Base-by-base conservation (phyloP, 257 asterid genomes). In the Solanum lycopersicoides region DNA sequence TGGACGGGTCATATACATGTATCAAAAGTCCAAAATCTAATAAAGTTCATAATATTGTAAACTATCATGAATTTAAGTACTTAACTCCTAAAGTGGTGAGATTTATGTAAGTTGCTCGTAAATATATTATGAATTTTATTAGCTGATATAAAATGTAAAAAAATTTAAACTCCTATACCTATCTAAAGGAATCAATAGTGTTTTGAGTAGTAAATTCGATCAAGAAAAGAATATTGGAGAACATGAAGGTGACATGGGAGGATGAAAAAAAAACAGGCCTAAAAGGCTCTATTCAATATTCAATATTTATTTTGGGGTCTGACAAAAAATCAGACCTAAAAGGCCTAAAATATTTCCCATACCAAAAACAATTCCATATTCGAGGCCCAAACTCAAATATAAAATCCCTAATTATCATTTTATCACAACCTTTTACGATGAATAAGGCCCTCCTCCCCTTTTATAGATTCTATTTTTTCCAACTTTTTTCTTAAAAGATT, bases 181-280 rank as follows among this genome's bases (percentile, higher is more conserved):
- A 42, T 42, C 83, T 42, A 42, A 77, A 42, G 42, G 63, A 77
- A 77, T 77, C 63, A n/a, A 30, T 77, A 77, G 23, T 77, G 14
- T n/a, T 77, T n/a, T 77, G 37, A n/a, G 83, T n/a, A 4, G 12
- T n/a, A 53, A 77, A 42, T 77, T 42, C 7, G n/a, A 77, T 44
- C 60, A 41, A 34, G 23, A 15, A 42, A 77, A 13, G 39, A 34
- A 14, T 39, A 23, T 37, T 21, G 86, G 35, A 35, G 14, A 35
- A 83, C 18, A 74, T 86, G 89, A 91, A 87, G 88, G 4, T 30
- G 93, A 90, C 91, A 88, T 35, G 89, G 87, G 90, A 87, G 92
- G 91, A 83, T 86, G 86, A 91, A 20, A 20, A 88, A 88, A 85
- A 68, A 28, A 44, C 68, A 23, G 8, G 85, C 42, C 7, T 6